Conservation (phyloP, 2,329 filamentous ascomycete species). For the Sporothrix sp. region DNA sequence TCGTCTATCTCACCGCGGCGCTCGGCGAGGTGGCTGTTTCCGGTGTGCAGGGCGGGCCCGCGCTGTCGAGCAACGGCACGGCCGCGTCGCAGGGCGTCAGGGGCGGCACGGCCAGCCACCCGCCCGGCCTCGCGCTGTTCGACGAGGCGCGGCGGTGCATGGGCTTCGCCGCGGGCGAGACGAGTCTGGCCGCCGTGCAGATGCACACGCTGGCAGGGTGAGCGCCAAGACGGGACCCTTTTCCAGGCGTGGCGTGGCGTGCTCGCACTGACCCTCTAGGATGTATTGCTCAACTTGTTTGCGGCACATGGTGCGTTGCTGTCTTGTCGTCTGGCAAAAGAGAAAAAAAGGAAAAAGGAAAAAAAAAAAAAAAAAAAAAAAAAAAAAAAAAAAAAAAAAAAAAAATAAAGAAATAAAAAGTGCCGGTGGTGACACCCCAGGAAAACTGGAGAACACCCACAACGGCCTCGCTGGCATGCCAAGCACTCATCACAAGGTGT, state of each 20-base stretch:
- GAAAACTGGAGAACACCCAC: constrained; percentile 52
- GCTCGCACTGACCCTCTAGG: constrained; percentile 25
- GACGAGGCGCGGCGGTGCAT: constrained; percentile 53
- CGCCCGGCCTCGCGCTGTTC: constrained; percentile 49
- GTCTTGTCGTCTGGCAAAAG: too few species aligned
- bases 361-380: too few species aligned
- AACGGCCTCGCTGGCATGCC: constrained; percentile 46
- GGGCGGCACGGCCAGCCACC: constrained; percentile 38
- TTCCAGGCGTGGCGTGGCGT: too few species aligned
- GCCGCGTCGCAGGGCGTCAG: constrained; percentile 40
- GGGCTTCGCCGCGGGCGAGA: constrained; percentile 46
- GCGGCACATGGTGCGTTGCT: constrained; percentile 34
- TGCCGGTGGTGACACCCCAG: constrained; percentile 26
- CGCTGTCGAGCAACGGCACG: too few species aligned
- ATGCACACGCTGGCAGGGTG: constrained; percentile 47
- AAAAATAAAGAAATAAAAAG: too few species aligned
- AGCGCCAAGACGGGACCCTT: too few species aligned
- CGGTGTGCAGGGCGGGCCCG: constrained; percentile 36
- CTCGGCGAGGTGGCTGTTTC: constrained; percentile 49
- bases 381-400: too few species aligned
- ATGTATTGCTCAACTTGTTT: constrained; percentile 45
- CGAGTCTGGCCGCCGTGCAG: constrained; percentile 49
- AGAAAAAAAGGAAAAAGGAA: too few species aligned
- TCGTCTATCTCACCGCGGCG: constrained; percentile 48
- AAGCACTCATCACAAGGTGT: constrained; percentile 46